phyloP scores from a whole-genome alignment of 2,329 filamentous ascomycete genomes.

The Geosmithia putterillii region DNA sequence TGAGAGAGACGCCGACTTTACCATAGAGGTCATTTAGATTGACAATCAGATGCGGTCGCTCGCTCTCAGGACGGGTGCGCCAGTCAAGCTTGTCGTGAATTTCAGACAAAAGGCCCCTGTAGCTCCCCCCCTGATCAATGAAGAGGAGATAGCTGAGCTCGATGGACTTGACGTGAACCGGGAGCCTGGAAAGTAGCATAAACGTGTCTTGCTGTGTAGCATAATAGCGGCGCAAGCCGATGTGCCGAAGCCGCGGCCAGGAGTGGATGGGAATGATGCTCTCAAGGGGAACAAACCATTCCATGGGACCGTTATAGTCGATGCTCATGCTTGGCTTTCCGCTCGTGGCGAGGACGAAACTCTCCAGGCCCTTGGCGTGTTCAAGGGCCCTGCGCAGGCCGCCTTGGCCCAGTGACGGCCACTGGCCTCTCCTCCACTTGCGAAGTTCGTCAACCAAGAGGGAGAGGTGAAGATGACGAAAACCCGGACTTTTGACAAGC shows the following conservation, averaged over 20 bases:
- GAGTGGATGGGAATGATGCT: conserved; percentile 15
- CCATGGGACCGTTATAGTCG: background rate
- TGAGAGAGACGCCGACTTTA: background rate
- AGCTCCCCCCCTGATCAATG: conserved; percentile 2
- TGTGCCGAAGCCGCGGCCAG: conserved; percentile 15
- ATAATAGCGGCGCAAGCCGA: conserved; percentile 14
- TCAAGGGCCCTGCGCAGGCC: conserved; percentile 6
- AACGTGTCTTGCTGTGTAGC: conserved; percentile 14
- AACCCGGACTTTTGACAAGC: conserved; percentile 10
- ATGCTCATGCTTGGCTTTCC: background rate
- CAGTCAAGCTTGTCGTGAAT: conserved; percentile 4
- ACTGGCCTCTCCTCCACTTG: background rate
- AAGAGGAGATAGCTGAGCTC: conserved; percentile 20
- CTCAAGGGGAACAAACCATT: conserved; percentile 9
- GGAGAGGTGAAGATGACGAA: conserved; percentile 12
- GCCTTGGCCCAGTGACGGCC: background rate
- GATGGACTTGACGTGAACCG: conserved; percentile 13
- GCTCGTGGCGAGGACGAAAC: conserved; percentile 11
- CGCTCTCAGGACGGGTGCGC: background rate
- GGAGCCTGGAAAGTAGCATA: conserved; percentile 12
- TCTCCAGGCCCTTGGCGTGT: conserved; percentile 7
- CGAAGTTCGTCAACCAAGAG: conserved; percentile 6
- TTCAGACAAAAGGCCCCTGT: conserved; percentile 7
- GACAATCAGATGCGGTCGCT: background rate
- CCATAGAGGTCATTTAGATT: background rate